Percentiles rank a stretch among this genome's conserved stretches.
phyloP scores from a whole-genome alignment of 495 filamentous ascomycete species.

The Xylaria acuta region DNA sequence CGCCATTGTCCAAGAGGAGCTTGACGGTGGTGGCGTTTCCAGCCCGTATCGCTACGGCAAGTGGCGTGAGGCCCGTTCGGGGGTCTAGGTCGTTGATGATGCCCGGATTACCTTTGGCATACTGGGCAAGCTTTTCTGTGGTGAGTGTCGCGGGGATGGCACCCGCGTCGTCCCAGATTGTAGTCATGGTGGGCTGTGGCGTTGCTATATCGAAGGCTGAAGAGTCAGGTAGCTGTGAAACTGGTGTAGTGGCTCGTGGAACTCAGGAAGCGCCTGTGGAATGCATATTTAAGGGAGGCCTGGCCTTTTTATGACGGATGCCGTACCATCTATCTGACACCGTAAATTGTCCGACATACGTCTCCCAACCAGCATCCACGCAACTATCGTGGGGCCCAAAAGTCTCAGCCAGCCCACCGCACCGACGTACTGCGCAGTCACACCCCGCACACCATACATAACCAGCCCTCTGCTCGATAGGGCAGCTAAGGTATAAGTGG shows the following conservation, averaged over 20 bases:
- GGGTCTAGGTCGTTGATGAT: constrained; percentile 24
- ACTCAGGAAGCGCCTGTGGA: background rate
- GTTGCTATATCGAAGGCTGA: background rate
- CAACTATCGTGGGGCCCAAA: background rate
- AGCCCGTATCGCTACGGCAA: constrained; percentile 18
- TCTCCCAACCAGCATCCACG: background rate
- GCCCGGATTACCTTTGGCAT: constrained; percentile 5
- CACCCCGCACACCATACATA: background rate
- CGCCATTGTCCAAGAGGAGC: constrained; percentile 29
- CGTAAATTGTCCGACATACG: background rate
- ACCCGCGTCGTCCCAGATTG: constrained; percentile 27
- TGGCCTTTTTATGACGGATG: background rate
- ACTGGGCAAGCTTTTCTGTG: constrained; percentile 15
- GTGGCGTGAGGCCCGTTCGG: constrained; percentile 23
- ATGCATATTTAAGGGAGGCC: background rate
- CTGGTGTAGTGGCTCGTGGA: background rate
- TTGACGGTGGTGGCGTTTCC: constrained; percentile 26
- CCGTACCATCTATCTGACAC: background rate
- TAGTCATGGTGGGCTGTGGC: constrained; percentile 6
- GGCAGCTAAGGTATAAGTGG: too few species aligned
- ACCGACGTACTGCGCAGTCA: background rate
- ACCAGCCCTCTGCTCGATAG: background rate
- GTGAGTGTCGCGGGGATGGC: constrained; percentile 20
- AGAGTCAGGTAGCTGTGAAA: background rate
- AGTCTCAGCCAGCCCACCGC: background rate